A percentile compares a stretch with the other conserved stretches of the same genome.
These are phyloP conservation scores for Suillus alpinus DNA, from an alignment of 768 basidiomycete genomes.

Conservation along the genomic window DNA sequence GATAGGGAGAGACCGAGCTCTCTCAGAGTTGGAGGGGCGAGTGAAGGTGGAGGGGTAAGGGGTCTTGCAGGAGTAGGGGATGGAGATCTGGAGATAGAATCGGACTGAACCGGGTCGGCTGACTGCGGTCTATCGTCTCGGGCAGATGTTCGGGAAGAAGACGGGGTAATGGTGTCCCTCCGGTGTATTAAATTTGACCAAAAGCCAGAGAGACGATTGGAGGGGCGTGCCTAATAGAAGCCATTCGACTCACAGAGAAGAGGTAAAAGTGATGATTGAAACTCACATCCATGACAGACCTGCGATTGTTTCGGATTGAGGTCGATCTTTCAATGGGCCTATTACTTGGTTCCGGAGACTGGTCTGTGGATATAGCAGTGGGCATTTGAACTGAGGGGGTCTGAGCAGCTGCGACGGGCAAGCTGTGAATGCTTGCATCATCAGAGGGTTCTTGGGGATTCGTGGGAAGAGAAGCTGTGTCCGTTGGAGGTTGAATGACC, in stretches of 20 bases:
- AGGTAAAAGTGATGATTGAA: slow-evolving; percentile 1
- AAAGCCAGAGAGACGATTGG: slow-evolving; percentile 83
- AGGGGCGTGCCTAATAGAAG: slow-evolving; percentile 49
- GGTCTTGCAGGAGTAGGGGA: slow-evolving; percentile 57
- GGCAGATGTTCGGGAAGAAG: slow-evolving; percentile 25
- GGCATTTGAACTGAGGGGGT: slow-evolving; percentile 25
- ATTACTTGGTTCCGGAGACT: slow-evolving; percentile 8
- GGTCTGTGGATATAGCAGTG: slow-evolving; percentile 25
- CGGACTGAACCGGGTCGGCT: slow-evolving; percentile 26
- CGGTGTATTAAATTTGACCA: slow-evolving; percentile 76
- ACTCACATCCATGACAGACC: slow-evolving; percentile 59
- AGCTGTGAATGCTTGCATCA: slow-evolving; percentile 55
- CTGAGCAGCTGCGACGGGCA: slow-evolving; percentile 50
- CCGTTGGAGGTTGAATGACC: slow-evolving; percentile 26
- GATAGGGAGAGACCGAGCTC: slow-evolving; percentile 77
- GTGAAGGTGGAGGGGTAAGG: slow-evolving; percentile 65
- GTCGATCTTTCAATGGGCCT: slow-evolving; percentile 20
- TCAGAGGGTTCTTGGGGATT: slow-evolving; percentile 42
- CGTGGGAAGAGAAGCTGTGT: slow-evolving; percentile 37
- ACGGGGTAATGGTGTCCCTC: slow-evolving; percentile 44
- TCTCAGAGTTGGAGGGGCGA: slow-evolving; percentile 67
- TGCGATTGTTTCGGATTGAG: slow-evolving; percentile 43
- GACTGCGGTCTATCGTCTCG: slow-evolving; percentile 31
- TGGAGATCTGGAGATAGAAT: slow-evolving; percentile 45
- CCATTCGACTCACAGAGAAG: slow-evolving; percentile 4